Evolutionary conservation across 2,329 filamentous ascomycete species (phyloP), one percentile per base, ranked within the genome.

Genomic region (Sphaerulina populicola): DNA sequence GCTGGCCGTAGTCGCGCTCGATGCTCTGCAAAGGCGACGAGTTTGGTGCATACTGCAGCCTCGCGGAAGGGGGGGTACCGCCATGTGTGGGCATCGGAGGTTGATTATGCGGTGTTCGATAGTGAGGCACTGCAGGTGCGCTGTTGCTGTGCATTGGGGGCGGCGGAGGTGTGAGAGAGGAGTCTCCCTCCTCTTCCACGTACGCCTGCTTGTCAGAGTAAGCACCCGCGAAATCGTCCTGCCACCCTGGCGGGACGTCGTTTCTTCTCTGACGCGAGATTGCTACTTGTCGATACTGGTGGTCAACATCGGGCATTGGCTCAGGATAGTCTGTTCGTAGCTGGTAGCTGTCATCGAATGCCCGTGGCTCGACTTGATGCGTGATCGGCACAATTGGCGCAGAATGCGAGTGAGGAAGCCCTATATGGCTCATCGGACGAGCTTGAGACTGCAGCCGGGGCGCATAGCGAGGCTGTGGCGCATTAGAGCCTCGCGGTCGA

Each of bases 341-440:
- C 39, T 62, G 58, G 44, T 66, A 62, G 30, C 52, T 55, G 37
- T 58, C 65, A 63, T 58, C 59, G 45, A 61, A 60, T 6, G 39
- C 38, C 14, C 60, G 47, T 10, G 51, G 5, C 81, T 80, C 6
- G 77, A 82, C 2, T 5, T 53, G 53, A 7, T 53, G 52, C 77
- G 79, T 59, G 82, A 80, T 77, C 80, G 70, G 70, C 9, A 74
- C 65, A 9, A 62, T 55, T 0, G 72, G 72, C 6, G 71, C 71
- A n/a, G 72, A 75, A 53, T 73, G 66, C 1, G 72, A 67, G 54
- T 75, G 72, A 21, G 65, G 61, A 12, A 73, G 54, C 3, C 54
- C 53, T n/a, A 54, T 55, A 30, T 60, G 60, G 51, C 55, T 57
- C 30, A 58, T 56, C n/a, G 61, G 59, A 41, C 58, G 51, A 10